These are phyloP conservation scores for Dioscorea dumetorum DNA, from an alignment of 106 monocot species.

Conservation along the genomic window DNA sequence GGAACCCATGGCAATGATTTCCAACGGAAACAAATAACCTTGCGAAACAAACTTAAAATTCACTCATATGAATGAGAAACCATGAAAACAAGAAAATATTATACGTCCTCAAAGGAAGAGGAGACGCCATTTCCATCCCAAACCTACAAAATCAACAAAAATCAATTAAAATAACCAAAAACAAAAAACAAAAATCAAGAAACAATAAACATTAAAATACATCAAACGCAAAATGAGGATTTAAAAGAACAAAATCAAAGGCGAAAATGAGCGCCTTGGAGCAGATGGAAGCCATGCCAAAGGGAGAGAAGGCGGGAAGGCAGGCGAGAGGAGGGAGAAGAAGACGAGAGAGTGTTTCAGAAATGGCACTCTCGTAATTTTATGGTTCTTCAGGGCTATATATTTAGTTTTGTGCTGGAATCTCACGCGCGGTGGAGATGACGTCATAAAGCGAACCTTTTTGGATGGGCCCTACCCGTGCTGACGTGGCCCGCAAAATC, in stretches of 20 bases:
- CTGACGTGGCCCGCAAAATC: too few species aligned
- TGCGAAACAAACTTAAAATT: too few species aligned
- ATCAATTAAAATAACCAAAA: not conserved
- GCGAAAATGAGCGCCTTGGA: not conserved
- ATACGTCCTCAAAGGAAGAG: conserved; percentile 56
- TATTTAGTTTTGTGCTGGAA: not conserved
- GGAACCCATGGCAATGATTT: too few species aligned
- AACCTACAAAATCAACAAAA: conserved; percentile 25
- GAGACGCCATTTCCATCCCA: conserved; percentile 55
- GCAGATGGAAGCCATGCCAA: not conserved
- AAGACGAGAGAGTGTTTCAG: not conserved
- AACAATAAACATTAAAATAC: not conserved
- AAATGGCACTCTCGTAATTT: not conserved
- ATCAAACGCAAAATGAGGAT: not conserved
- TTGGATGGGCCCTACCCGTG: not conserved
- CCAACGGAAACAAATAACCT: too few species aligned
- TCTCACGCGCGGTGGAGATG: not conserved
- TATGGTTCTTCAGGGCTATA: too few species aligned
- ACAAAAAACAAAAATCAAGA: not conserved
- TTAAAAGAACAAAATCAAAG: not conserved
- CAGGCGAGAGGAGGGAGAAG: not conserved
- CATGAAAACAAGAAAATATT: conserved; percentile 35
- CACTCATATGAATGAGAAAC: too few species aligned
- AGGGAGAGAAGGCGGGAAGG: not conserved
- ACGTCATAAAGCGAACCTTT: not conserved